These are phyloP conservation scores for Sugiyamaella chiloensis DNA, from an alignment of 805 yeast species.

Conservation along the genomic window DNA sequence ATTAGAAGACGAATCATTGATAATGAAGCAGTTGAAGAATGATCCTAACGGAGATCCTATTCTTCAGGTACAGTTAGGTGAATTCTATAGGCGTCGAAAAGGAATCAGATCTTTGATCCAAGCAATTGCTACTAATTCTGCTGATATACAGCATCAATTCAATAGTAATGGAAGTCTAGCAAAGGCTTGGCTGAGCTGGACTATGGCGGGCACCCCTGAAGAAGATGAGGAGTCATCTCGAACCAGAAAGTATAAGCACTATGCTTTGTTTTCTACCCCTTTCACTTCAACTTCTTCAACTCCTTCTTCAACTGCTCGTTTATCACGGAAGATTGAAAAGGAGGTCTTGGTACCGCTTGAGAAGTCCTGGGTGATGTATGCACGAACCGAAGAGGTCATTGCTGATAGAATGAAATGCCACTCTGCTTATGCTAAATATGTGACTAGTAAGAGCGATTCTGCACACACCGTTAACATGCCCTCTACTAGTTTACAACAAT, in stretches of 20 bases:
- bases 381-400: conserved; percentile 18
- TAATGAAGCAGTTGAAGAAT: conserved; percentile 6
- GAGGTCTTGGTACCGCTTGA: conserved; percentile 21
- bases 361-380: conserved; percentile 21
- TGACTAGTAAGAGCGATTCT: conserved; percentile 12
- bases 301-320: conserved; percentile 17
- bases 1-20: conserved; percentile 13
- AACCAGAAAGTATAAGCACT: conserved; percentile 15
- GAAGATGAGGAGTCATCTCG: conserved; percentile 11
- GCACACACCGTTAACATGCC: neutral
- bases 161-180: conserved; percentile 21
- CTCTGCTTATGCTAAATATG: conserved; percentile 21
- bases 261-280: conserved; percentile 20
- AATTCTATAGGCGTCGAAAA: conserved; percentile 15
- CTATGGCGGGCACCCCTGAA: conserved; percentile 12
- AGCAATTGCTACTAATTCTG: conserved; percentile 15
- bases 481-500: conserved; percentile 7
- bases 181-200: conserved; percentile 23
- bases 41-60: conserved; percentile 16
- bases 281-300: conserved; percentile 19
- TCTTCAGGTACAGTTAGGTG: conserved; percentile 15
- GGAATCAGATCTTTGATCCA: conserved; percentile 16
- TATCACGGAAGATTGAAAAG: conserved; percentile 18
- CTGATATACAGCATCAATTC: conserved; percentile 19
- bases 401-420: conserved; percentile 20